Evolutionary conservation across 371 early-diverging fungal genomes (phyloP), one percentile per base, ranked within the genome.

Genomic region (Nematocida ironsii): DNA sequence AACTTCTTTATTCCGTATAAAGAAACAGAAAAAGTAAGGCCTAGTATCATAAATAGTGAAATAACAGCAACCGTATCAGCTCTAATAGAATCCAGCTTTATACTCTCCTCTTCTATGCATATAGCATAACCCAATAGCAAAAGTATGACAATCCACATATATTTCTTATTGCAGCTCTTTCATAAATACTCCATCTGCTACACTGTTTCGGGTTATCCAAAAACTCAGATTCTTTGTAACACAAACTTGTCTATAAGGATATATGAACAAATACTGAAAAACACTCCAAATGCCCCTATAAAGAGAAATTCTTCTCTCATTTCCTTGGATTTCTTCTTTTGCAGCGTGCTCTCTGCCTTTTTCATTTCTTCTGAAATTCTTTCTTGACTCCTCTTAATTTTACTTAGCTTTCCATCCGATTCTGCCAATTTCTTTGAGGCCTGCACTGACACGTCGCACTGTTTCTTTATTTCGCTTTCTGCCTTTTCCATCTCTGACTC

Each of bases 391-490:
- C 71, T n/a, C 44, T 78, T 78, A 4, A 78, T 57, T 50, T 68
- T 69, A 33, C 69, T 54, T 48, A 78, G 80, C 71, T 78, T 78
- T 3, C 68, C 71, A 47, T 78, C 80, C 5, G 80, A 78, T 25
- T 78, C 80, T 23, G 71, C 80, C 1, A 78, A 57, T 33, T 71
- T 69, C 55, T 71, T 69, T n/a, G 70, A 5, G 18, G 57, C 48
- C 13, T 45, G 16, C 5, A 52, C 7, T 0, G 80, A 39, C 11
- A 70, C 11, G 50, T 11, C 40, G 47, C 70, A 70, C 42, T 78
- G 80, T 9, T 25, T 55, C 16, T 58, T 68, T 13, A 78, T 68
- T 4, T 7, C 67, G 13, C 52, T 42, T 61, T 78, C 80, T 20
- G 80, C 62, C 16, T 25, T 57, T n/a, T 18, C 7, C 5, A 78